A percentile compares a stretch with the other conserved stretches of the same genome.
Evolutionary conservation across 1,284 basidiomycete genomes (phyloP).

Genomic region (Tylopilus sp.): DNA sequence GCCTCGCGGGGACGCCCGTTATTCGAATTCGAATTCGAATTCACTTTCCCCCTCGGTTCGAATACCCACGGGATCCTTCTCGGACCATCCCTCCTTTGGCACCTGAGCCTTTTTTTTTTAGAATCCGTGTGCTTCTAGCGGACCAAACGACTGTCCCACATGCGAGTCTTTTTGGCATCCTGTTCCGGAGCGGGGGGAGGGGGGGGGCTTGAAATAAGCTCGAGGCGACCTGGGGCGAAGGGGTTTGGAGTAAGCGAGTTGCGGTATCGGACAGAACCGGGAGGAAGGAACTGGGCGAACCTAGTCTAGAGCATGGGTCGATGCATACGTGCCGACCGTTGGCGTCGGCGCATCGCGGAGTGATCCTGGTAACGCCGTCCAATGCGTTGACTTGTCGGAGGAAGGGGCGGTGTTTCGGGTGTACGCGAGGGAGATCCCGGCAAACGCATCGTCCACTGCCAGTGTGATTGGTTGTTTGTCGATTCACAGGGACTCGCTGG

Average conservation of each 20-base stretch:
- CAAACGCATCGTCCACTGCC: not conserved
- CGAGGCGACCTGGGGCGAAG: not conserved
- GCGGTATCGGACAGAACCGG: not conserved
- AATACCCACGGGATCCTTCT: no score
- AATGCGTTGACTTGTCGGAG: not conserved
- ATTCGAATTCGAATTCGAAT: not conserved
- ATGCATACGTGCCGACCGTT: not conserved
- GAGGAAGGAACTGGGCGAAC: not conserved
- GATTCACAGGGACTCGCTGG: not conserved
- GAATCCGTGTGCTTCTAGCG: not conserved
- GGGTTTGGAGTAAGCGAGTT: not conserved
- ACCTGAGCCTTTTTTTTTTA: not conserved
- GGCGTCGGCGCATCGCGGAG: not conserved
- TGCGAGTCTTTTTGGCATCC: not conserved
- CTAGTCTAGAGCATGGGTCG: not conserved
- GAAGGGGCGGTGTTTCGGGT: not conserved
- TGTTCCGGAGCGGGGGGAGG: not conserved
- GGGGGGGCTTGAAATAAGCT: not conserved
- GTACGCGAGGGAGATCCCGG: not conserved
- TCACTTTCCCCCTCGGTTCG: not conserved
- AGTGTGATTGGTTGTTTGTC: not conserved
- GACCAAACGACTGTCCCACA: not conserved
- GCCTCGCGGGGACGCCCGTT: no score
- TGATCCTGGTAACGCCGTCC: not conserved
- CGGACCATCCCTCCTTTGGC: not conserved